These are phyloP conservation scores for Xerophyta viscosa DNA, from an alignment of 106 monocot genomes.

Conservation along the genomic window DNA sequence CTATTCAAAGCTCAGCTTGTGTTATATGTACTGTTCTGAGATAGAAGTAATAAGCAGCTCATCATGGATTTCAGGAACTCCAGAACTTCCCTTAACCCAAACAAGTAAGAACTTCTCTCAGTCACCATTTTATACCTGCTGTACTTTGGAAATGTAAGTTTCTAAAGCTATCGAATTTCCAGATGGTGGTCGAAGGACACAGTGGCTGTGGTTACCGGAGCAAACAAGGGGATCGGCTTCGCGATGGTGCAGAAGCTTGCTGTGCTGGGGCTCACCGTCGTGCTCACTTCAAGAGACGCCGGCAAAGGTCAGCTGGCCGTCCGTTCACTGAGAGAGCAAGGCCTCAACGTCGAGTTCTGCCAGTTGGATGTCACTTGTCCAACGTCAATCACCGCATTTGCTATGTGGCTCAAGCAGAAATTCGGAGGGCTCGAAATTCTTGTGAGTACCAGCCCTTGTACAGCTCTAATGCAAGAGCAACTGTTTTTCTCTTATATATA, in stretches of 20 bases:
- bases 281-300: conserved; percentile 52
- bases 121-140: not conserved
- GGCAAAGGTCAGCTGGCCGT: conserved; percentile 34
- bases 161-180: not conserved
- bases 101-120: not conserved
- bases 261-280: conserved; percentile 46
- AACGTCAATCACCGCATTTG: conserved; percentile 25
- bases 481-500: no score
- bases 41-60: no score
- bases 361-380: conserved; percentile 41
- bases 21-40: no score
- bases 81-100: not conserved
- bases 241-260: conserved; percentile 43
- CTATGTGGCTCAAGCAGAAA: conserved; percentile 20
- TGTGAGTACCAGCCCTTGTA: conserved; percentile 18
- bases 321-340: conserved; percentile 13
- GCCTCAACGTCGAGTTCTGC: conserved; percentile 22
- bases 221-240: conserved; percentile 65
- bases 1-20: no score
- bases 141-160: not conserved
- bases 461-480: no score
- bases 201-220: conserved; percentile 69
- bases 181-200: conserved; percentile 68
- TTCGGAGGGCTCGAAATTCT: conserved; percentile 59
- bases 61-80: not conserved